phyloP scores from a whole-genome alignment of 176 grass and related monocot species.

The Aegilops sharonensis region DNA sequence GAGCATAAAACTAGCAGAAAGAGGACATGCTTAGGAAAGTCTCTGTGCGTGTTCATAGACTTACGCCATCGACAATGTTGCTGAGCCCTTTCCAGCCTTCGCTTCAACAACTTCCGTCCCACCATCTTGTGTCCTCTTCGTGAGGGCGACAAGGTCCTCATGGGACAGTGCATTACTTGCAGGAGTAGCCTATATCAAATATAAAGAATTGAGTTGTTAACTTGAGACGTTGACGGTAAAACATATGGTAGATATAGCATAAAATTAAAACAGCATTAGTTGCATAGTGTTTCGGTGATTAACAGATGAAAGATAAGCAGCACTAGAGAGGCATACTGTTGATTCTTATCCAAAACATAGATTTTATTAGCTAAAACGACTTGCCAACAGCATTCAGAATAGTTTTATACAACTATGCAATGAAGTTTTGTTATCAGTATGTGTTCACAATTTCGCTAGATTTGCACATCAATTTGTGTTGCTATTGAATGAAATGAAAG shows the following conservation, averaged over 20 bases:
- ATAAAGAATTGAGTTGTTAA: neutral
- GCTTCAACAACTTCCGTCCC: conserved; percentile 98
- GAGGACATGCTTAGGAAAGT: neutral
- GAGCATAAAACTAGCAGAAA: neutral
- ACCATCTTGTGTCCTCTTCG: conserved; percentile 96
- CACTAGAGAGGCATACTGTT: neutral
- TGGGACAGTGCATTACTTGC: conserved; percentile 59
- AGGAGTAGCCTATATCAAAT: conserved; percentile 63
- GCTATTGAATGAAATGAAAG: neutral
- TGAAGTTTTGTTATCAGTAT: neutral
- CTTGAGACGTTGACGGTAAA: neutral
- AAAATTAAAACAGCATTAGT: neutral
- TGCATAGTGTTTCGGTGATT: neutral
- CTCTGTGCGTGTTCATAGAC: conserved; percentile 20
- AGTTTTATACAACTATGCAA: neutral
- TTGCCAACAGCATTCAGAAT: neutral
- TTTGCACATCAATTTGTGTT: neutral
- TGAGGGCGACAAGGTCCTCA: conserved; percentile 77
- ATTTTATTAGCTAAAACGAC: no score
- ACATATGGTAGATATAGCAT: neutral
- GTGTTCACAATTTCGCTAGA: neutral
- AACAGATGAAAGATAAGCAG: neutral
- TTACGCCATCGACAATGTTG: conserved; percentile 99
- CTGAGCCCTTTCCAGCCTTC: conserved; percentile 95
- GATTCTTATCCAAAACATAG: neutral